Conservation (phyloP, 192 early-diverging fungal genomes). For the Lunasporangiospora selenospora region DNA sequence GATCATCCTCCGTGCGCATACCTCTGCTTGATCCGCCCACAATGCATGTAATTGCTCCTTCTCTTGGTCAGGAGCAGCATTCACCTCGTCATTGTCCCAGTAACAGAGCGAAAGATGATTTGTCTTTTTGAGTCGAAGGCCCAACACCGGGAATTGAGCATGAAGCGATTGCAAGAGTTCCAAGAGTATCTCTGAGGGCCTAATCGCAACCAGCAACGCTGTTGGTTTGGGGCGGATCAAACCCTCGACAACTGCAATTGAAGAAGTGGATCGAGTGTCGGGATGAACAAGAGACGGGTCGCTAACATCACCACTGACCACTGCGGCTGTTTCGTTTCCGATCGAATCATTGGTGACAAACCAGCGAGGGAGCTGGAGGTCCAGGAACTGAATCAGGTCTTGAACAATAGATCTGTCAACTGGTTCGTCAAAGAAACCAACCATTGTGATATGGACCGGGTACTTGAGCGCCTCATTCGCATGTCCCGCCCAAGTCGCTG, state of each 20-base stretch:
- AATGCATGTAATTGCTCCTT: background rate
- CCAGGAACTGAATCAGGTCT: no score
- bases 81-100: slow-evolving; percentile 21
- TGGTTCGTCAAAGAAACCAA: slow-evolving; percentile 35
- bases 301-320: no score
- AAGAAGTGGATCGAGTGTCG: no score
- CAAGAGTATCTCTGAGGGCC: slow-evolving; percentile 1
- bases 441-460: slow-evolving; percentile 36
- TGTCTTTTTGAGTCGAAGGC: slow-evolving; percentile 15
- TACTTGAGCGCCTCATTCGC: slow-evolving; percentile 31
- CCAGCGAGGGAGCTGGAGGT: no score
- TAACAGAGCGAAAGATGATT: slow-evolving; percentile 42
- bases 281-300: no score
- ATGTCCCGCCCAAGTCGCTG: no score
- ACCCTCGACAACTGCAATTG: slow-evolving; percentile 10
- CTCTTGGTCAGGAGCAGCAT: background rate
- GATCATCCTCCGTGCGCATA: background rate
- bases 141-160: slow-evolving; percentile 17
- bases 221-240: slow-evolving; percentile 8
- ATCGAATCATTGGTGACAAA: no score
- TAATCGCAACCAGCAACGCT: slow-evolving; percentile 15
- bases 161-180: background rate
- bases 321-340: no score
- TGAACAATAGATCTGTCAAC: no score
- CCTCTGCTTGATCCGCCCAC: slow-evolving; percentile 1